Base-by-base conservation (phyloP, 1,284 basidiomycete genomes). In the Puccinia novopanici region DNA sequence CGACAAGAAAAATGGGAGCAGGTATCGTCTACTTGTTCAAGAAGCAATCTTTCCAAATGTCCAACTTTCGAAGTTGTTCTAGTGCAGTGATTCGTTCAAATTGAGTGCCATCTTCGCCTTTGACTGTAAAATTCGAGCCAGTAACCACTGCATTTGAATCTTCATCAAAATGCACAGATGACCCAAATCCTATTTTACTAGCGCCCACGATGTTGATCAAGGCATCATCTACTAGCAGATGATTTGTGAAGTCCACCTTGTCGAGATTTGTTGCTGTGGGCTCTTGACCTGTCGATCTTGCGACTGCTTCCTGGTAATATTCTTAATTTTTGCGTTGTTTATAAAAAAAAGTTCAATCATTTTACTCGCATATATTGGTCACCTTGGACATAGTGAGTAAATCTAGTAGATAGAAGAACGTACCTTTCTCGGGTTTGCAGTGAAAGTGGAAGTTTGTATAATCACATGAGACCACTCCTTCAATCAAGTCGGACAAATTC, bases 401-500 rank as follows among this genome's bases (percentile, higher is more conserved):
- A 34, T 34, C 34, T 34, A 34, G 34, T 34, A 34, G 34, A 4
- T 1, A 34, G 1, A 42, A 3, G 15, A 24, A 30, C 27, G 70
- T 72, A 81, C 77, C 77, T 61, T 72, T 61, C 52, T 95, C 92
- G 12, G 93, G 93, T 84, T 95, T 95, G 87, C 93, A 94, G 6
- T 88, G 88, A 85, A 95, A 93, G 81, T 91, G 85, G 19, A 89
- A 87, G 54, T 89, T 84, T 10, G 88, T 86, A 83, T 95, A 95
- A 86, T 95, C 91, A 84, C 93, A 95, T 84, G 88, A 95, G 12
- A 93, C 89, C 19, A 94, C 85, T 17, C 90, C 92, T 83, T 95
- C 93, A 79, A 95, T 87, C 72, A 91, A 89, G 84, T 93, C 91
- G 24, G 90, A 89, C 17, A 95, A 86, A 68, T 90, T 88, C 54